These are phyloP conservation scores for Wickerhamomyces tratensis DNA, from an alignment of 805 yeast species.

Conservation along the genomic window DNA sequence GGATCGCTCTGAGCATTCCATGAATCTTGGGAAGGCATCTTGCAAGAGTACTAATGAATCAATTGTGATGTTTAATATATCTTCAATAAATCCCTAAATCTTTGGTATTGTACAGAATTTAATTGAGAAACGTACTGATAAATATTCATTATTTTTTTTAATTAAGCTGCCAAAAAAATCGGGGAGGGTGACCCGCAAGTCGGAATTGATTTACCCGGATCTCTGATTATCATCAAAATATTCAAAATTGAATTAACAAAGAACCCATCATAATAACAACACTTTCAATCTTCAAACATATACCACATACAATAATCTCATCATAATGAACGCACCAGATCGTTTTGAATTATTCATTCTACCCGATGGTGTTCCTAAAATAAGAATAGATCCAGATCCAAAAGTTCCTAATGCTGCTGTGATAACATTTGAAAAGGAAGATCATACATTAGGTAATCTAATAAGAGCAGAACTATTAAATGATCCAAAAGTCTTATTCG, in stretches of 20 bases:
- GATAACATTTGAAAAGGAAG: slow-evolving; percentile 91
- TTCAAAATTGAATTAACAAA: too few species aligned
- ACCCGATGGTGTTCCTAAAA: slow-evolving; percentile 95
- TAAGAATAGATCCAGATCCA: slow-evolving; percentile 85
- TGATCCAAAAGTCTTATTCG: slow-evolving; percentile 86
- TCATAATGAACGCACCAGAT: slow-evolving; percentile 93
- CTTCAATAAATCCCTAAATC: too few species aligned
- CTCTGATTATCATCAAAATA: too few species aligned
- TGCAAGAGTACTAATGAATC: background rate
- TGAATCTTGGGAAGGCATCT: slow-evolving; percentile 9
- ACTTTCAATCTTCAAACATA: too few species aligned
- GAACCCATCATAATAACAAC: too few species aligned
- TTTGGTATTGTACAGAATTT: too few species aligned
- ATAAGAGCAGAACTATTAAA: slow-evolving; percentile 77
- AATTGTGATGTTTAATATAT: too few species aligned
- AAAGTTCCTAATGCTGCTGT: slow-evolving; percentile 93
- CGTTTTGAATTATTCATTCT: slow-evolving; percentile 92
- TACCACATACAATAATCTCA: background rate
- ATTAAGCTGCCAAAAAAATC: too few species aligned
- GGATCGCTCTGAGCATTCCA: slow-evolving; percentile 17
- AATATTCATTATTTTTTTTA: too few species aligned
- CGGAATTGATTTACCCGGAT: too few species aligned
- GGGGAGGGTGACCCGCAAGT: too few species aligned
- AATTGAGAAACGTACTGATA: too few species aligned
- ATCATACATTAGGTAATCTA: slow-evolving; percentile 90